Evolutionary conservation across 2,329 filamentous ascomycete species (phyloP).

Genomic region (Fusarium coicis): DNA sequence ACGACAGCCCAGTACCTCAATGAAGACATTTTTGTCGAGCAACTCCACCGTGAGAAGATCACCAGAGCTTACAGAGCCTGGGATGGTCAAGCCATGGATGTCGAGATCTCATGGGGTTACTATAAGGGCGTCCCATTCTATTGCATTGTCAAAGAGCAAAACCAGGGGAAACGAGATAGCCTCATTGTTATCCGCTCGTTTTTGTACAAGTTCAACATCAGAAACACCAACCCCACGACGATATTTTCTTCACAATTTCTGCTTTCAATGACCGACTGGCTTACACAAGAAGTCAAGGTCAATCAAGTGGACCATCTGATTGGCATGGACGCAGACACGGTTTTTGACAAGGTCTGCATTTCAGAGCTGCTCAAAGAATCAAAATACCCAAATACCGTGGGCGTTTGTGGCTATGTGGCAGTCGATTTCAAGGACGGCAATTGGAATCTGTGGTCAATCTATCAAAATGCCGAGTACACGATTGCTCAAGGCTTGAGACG

Average conservation of each 20-base stretch:
- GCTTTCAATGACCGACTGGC: constrained; percentile 47
- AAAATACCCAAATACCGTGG: constrained; percentile 52
- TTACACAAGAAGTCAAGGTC: constrained; percentile 45
- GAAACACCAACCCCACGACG: constrained; percentile 48
- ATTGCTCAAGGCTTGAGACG: constrained; percentile 43
- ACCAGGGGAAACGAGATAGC: constrained; percentile 57
- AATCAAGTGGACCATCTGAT: constrained; percentile 50
- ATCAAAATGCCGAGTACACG: constrained; percentile 42
- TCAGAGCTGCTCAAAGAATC: constrained; percentile 49
- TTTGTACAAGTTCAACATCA: constrained; percentile 55
- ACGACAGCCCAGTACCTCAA: constrained; percentile 49
- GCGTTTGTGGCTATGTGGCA: constrained; percentile 55
- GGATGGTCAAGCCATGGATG: constrained; percentile 52
- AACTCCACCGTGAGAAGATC: constrained; percentile 43
- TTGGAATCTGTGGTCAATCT: constrained; percentile 43
- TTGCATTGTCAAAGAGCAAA: constrained; percentile 56
- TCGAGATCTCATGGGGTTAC: constrained; percentile 50
- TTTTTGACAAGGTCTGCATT: constrained; percentile 53
- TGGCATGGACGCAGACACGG: constrained; percentile 55
- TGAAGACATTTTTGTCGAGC: constrained; percentile 52
- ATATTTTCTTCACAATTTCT: constrained; percentile 53
- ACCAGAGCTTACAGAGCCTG: constrained; percentile 52
- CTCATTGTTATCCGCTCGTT: constrained; percentile 55
- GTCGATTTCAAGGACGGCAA: constrained; percentile 39
- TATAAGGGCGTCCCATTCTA: constrained; percentile 55